These are phyloP conservation scores for Excoecaria cochinchinensis DNA, from an alignment of 345 rosid genomes.

Conservation along the genomic window DNA sequence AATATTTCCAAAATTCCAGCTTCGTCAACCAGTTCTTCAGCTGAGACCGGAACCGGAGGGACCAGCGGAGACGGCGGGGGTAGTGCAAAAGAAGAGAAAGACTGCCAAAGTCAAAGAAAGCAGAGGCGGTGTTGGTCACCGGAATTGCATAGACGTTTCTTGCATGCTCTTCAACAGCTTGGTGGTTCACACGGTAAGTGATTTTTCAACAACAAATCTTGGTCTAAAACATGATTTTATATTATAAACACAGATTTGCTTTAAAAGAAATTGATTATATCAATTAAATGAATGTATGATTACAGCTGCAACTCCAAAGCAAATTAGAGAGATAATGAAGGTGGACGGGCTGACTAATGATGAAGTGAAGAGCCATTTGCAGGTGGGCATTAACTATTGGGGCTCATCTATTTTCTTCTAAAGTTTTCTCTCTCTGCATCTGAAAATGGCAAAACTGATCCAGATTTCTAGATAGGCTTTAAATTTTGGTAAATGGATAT, in stretches of 20 bases:
- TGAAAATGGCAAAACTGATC: background rate
- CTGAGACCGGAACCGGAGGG: slow-evolving; percentile 22
- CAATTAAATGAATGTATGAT: background rate
- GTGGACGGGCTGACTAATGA: slow-evolving; percentile 93
- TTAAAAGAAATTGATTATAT: background rate
- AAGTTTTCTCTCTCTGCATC: background rate
- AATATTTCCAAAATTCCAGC: slow-evolving; percentile 40
- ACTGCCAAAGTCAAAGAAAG: slow-evolving; percentile 52
- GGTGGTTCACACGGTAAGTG: slow-evolving; percentile 84
- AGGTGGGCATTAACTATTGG: slow-evolving; percentile 44
- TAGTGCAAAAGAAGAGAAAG: slow-evolving; percentile 42
- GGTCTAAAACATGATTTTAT: background rate
- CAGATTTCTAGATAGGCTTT: background rate
- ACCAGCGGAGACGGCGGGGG: slow-evolving; percentile 16
- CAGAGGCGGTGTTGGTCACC: slow-evolving; percentile 95
- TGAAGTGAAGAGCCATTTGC: slow-evolving; percentile 99
- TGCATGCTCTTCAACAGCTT: slow-evolving; percentile 84
- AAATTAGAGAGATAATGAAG: slow-evolving; percentile 91
- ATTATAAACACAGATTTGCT: background rate
- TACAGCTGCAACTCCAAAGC: slow-evolving; percentile 92
- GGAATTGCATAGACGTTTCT: slow-evolving; percentile 81
- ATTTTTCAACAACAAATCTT: background rate
- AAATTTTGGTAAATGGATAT: background rate
- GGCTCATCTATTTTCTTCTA: background rate
- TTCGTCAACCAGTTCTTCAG: slow-evolving; percentile 52